Evolutionary conservation across 768 basidiomycete genomes (phyloP), one percentile per base, ranked within the genome.

Genomic region (Hydnomerulius pinastri): DNA sequence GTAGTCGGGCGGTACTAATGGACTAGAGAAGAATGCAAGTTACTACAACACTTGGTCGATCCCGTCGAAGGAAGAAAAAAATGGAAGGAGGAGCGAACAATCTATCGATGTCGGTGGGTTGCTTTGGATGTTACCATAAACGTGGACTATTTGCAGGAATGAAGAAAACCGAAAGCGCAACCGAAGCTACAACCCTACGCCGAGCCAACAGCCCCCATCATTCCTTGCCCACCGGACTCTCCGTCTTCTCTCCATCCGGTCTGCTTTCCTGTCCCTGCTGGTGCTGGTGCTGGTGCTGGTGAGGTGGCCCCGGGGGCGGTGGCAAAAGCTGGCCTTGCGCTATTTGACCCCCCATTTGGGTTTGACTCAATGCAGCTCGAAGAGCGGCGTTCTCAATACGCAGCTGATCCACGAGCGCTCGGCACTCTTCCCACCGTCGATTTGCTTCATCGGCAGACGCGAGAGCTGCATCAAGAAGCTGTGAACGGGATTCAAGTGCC

Each of bases 361-460:
- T 51, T 23, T 74, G 71, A 50, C 75, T 78, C 45, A 92, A 78
- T 2, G 86, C 86, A 0, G 86, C 85, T 8, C 90, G 78, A 4
- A 92, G 74, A 2, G 86, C 83, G 6, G 88, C 80, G 50, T 92
- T 93, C 70, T 93, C 91, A 43, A 90, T 80, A 37, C 91, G 83
- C 7, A 93, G 79, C 64, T 90, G 87, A 66, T 93, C 91, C n/a
- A 91, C 87, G 48, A 93, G 78, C 2, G 85, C 82, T n/a, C 91
- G 84, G 55, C 90, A 92, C 56, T 93, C 91, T 60, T 92, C 91
- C 89, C 90, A 92, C 15, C 91, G 85, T 11, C 90, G 78, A 62
- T 91, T 92, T 9, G 91, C 91, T 64, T 92, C 91, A 64, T 93
- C 90, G 4, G 90, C 90, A 0, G 86, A 88, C 2, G 88, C 86